These are phyloP conservation scores for Solanum hybrid DNA, from an alignment of 305 asterid species.

Conservation along the genomic window DNA sequence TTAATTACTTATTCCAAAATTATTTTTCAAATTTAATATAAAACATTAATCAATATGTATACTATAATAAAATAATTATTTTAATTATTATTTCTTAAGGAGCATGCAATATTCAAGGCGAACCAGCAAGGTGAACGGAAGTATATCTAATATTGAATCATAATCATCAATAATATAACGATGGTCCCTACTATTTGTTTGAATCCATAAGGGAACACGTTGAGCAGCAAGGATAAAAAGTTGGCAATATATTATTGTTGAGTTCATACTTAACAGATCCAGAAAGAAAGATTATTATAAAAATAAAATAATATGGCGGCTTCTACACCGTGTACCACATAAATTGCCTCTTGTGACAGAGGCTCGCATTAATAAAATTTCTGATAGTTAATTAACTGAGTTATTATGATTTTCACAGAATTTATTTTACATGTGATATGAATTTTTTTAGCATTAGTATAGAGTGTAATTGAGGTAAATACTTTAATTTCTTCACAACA, in stretches of 20 bases:
- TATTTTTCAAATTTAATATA: no score
- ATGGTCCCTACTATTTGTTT: not conserved
- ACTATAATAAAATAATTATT: no score
- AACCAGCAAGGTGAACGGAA: no score
- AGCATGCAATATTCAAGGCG: rapidly evolving
- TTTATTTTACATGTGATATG: no score
- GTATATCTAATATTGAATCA: not conserved
- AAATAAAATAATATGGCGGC: not conserved
- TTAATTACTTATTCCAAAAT: no score
- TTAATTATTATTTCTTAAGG: not conserved
- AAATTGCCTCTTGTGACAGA: not conserved
- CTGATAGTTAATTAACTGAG: no score
- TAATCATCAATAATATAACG: not conserved
- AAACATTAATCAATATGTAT: no score
- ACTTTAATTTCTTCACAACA: not conserved
- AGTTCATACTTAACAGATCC: not conserved
- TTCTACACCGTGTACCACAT: not conserved
- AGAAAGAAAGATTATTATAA: not conserved
- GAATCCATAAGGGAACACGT: not conserved
- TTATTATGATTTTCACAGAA: no score
- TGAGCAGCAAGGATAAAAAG: no score
- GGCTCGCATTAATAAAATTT: no score
- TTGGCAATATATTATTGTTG: not conserved
- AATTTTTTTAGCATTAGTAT: not conserved
- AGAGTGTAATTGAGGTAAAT: not conserved